A percentile compares a stretch with the other conserved stretches of the same genome.
These are phyloP conservation scores for Suhomyces bolitotheri DNA, from an alignment of 1,139 yeast species.

Conservation along the genomic window DNA sequence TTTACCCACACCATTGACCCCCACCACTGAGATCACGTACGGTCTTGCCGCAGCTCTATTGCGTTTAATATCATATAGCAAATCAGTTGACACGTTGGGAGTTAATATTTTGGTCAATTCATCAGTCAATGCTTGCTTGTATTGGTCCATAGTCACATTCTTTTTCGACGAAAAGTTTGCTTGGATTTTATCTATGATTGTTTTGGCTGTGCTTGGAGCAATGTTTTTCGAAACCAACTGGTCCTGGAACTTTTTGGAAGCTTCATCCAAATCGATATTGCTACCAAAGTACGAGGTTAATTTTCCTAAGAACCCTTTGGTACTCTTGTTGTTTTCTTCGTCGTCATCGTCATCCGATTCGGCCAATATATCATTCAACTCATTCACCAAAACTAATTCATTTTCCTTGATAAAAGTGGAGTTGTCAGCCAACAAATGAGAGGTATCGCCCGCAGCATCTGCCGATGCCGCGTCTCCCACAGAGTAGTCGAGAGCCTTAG, in stretches of 20 bases:
- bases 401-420: slow-evolving; percentile 40
- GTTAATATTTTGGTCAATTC: slow-evolving; percentile 83
- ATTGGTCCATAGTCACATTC: slow-evolving; percentile 32
- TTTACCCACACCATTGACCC: slow-evolving; percentile 97
- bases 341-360: slow-evolving; percentile 30
- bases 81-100: slow-evolving; percentile 88
- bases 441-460: slow-evolving; percentile 52
- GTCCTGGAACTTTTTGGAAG: slow-evolving; percentile 44
- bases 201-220: slow-evolving; percentile 42
- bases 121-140: slow-evolving; percentile 64
- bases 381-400: slow-evolving; percentile 45
- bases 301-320: slow-evolving; percentile 35
- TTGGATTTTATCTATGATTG: slow-evolving; percentile 40
- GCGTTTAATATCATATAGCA: slow-evolving; percentile 76
- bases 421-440: slow-evolving; percentile 27
- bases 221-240: slow-evolving; percentile 47
- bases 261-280: slow-evolving; percentile 37
- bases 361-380: slow-evolving; percentile 42
- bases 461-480: slow-evolving; percentile 20
- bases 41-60: slow-evolving; percentile 54
- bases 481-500: slow-evolving; percentile 39
- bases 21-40: slow-evolving; percentile 93
- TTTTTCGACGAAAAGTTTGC: slow-evolving; percentile 28
- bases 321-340: slow-evolving; percentile 6
- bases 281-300: slow-evolving; percentile 43